Percentiles rank a stretch among this genome's conserved stretches.
These are phyloP conservation scores for Sporisorium exsertum DNA, from an alignment of 1,284 basidiomycete species.

Conservation along the genomic window DNA sequence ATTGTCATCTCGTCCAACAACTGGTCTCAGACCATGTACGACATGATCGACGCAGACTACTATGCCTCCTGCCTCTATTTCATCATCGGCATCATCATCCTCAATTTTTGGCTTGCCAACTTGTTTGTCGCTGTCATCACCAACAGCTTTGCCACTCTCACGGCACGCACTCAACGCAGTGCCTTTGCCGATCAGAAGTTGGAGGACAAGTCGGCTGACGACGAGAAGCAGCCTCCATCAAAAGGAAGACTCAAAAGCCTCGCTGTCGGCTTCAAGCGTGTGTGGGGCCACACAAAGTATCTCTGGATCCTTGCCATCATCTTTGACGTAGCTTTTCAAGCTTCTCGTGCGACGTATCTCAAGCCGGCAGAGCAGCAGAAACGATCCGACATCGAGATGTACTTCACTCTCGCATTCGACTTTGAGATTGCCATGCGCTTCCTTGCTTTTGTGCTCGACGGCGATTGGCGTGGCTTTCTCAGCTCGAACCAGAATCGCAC, in stretches of 20 bases:
- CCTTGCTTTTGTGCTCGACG: conserved; percentile 75
- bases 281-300: conserved; percentile 65
- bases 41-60: conserved; percentile 90
- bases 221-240: conserved; percentile 15
- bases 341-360: conserved; percentile 75
- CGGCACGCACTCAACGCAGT: conserved; percentile 87
- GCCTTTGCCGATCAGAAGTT: conserved; percentile 80
- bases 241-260: conserved; percentile 45
- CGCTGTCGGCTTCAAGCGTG: conserved; percentile 60
- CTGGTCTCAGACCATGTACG: conserved; percentile 81
- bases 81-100: conserved; percentile 75
- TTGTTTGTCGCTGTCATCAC: conserved; percentile 96
- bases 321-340: conserved; percentile 78
- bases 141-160: conserved; percentile 90
- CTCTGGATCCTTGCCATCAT: conserved; percentile 75
- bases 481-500: conserved; percentile 77
- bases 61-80: conserved; percentile 89
- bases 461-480: conserved; percentile 86
- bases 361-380: conserved; percentile 20
- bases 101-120: conserved; percentile 78
- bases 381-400: conserved; percentile 77
- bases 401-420: conserved; percentile 86
- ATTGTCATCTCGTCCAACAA: conserved; percentile 79
- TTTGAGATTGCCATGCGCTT: conserved; percentile 86
- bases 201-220: conserved; percentile 15